Percentiles rank a stretch among this genome's conserved stretches.
Conservation (phyloP, 495 filamentous ascomycete species). For the Aspergillus mulundensis region DNA sequence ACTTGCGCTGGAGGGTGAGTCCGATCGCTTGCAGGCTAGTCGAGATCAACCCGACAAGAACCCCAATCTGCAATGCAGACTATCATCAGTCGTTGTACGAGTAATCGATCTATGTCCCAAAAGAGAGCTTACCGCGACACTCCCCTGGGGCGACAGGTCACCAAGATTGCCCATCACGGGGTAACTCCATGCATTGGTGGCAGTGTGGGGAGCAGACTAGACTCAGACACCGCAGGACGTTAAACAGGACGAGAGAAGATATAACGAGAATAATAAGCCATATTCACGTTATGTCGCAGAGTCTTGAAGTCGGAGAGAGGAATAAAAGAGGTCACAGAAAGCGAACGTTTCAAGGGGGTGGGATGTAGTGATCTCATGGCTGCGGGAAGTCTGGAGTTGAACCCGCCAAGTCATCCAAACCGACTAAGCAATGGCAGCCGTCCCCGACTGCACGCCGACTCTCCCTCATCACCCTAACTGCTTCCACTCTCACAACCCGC, state of each 20-base stretch:
- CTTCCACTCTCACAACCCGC: constrained; percentile 14
- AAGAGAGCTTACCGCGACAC: constrained; percentile 65
- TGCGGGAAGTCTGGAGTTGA: constrained; percentile 21
- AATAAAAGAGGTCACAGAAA: constrained; percentile 10
- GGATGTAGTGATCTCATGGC: constrained; percentile 17
- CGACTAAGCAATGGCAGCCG: constrained; percentile 12
- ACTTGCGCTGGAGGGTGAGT: constrained; percentile 97
- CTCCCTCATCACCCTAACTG: neutral
- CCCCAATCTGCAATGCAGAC: constrained; percentile 62
- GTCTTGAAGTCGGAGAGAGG: neutral
- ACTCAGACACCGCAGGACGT: constrained; percentile 18
- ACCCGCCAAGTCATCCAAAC: constrained; percentile 7
- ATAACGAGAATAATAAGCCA: constrained; percentile 9
- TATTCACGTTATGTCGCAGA: constrained; percentile 3
- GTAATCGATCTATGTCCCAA: neutral
- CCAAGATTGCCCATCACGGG: constrained; percentile 67
- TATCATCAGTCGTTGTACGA: constrained; percentile 12
- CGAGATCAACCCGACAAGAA: constrained; percentile 86
- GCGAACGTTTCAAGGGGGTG: constrained; percentile 6
- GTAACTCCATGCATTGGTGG: constrained; percentile 31
- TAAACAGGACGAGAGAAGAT: constrained; percentile 18
- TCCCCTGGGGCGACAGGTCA: constrained; percentile 79
- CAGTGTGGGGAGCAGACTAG: constrained; percentile 15
- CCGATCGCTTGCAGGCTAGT: constrained; percentile 93
- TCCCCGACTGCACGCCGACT: constrained; percentile 14